Conservation (phyloP, 495 filamentous ascomycete species). For the Neurospora sp. region DNA sequence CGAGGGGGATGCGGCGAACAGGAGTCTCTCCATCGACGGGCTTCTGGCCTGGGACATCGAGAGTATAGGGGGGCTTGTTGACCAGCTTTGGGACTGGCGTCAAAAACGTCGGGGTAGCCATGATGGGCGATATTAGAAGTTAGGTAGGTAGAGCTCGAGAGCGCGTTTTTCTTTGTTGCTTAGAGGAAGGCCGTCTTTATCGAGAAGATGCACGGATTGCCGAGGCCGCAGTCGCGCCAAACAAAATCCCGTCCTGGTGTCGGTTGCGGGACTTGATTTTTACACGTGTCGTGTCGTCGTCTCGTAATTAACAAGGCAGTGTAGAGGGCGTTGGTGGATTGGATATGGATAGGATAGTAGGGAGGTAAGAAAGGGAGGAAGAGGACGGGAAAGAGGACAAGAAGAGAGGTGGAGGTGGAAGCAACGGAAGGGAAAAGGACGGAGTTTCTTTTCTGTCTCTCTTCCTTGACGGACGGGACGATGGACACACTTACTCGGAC, state of each 20-base stretch:
- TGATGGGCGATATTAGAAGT: not conserved
- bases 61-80: constrained; percentile 54
- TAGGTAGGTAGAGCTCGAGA: not conserved
- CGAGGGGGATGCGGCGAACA: constrained; percentile 66
- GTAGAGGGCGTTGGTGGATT: not conserved
- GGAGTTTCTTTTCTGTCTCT: constrained; percentile 1
- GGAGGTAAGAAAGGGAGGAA: not conserved
- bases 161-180: not conserved
- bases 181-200: not conserved
- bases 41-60: constrained; percentile 65
- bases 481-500: not conserved
- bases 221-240: not conserved
- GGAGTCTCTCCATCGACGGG: constrained; percentile 81
- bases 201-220: not conserved
- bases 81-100: not conserved
- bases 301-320: not conserved
- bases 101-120: not conserved
- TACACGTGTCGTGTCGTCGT: not conserved
- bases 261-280: not conserved
- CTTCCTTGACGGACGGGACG: not conserved
- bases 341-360: not conserved
- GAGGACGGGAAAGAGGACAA: not conserved
- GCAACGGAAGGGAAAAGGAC: not conserved
- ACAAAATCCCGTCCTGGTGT: not conserved
- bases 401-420: not conserved